A percentile compares a stretch with the other conserved stretches of the same genome.
Conservation (phyloP, 2,329 filamentous ascomycete species). For the Aspergillus sp. region DNA sequence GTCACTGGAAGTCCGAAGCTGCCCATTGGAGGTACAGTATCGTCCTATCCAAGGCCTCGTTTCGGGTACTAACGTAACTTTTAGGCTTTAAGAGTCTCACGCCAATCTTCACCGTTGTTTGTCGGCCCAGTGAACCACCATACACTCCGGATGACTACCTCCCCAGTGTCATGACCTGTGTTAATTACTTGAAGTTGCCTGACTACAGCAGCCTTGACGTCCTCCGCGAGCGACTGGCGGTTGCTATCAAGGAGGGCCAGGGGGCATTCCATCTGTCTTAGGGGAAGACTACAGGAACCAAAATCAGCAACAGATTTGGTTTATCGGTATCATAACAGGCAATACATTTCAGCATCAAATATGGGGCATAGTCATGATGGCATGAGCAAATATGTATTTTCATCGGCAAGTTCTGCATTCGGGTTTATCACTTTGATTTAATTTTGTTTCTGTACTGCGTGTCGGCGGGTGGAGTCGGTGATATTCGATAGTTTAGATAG, state of each 20-base stretch:
- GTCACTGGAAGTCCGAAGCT: conserved; percentile 97
- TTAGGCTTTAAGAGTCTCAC: conserved; percentile 93
- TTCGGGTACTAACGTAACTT: conserved; percentile 31
- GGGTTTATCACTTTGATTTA: conserved; percentile 1
- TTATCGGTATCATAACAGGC: conserved; percentile 11
- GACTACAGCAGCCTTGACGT: conserved; percentile 81
- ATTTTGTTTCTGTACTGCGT: conserved; percentile 11
- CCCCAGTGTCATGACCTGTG: conserved; percentile 99
- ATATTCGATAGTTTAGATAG: conserved; percentile 17
- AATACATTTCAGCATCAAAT: conserved; percentile 11
- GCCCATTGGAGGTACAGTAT: conserved; percentile 82
- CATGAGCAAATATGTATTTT: conserved; percentile 14
- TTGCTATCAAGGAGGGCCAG: conserved; percentile 91
- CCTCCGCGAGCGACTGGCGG: conserved; percentile 74
- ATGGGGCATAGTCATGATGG: conserved; percentile 12
- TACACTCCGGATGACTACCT: conserved; percentile 95
- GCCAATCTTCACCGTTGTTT: conserved; percentile 98
- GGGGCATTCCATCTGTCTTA: conserved; percentile 95
- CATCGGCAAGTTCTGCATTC: conserved; percentile 12
- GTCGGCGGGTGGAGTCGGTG: conserved; percentile 16
- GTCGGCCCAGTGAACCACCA: conserved; percentile 94
- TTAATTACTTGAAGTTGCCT: conserved; percentile 97
- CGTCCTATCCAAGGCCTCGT: not conserved
- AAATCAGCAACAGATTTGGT: conserved; percentile 2
- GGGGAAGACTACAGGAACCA: conserved; percentile 2